A percentile compares a stretch with the other conserved stretches of the same genome.
phyloP scores from a whole-genome alignment of 1,139 yeast genomes.

The Suhomyces panamericanus region DNA sequence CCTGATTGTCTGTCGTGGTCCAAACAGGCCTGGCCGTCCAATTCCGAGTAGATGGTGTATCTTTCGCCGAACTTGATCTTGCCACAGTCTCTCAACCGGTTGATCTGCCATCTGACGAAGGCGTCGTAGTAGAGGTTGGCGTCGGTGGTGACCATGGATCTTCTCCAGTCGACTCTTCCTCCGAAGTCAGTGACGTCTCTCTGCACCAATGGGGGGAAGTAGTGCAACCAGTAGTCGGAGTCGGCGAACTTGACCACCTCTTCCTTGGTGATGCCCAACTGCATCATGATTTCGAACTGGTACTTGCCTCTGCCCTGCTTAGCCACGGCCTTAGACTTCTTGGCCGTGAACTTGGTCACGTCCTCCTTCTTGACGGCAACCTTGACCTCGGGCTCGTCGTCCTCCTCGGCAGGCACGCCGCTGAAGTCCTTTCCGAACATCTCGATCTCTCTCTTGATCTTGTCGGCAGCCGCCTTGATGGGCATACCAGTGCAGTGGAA shows the following conservation, averaged over 20 bases:
- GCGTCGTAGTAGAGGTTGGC: slow-evolving; percentile 94
- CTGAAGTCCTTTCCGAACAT: slow-evolving; percentile 82
- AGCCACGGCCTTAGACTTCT: slow-evolving; percentile 89
- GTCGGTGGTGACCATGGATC: slow-evolving; percentile 94
- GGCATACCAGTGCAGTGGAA: slow-evolving; percentile 99
- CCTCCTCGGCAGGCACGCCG: slow-evolving; percentile 62
- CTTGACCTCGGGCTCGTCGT: slow-evolving; percentile 44
- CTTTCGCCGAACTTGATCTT: slow-evolving; percentile 98
- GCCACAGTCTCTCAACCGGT: slow-evolving; percentile 78
- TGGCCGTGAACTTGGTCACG: slow-evolving; percentile 86
- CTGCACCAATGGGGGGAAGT: slow-evolving; percentile 89
- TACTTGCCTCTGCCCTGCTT: slow-evolving; percentile 92
- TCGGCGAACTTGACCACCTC: slow-evolving; percentile 89
- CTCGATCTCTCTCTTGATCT: slow-evolving; percentile 89
- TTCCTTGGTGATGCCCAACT: slow-evolving; percentile 79
- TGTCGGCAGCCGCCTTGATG: slow-evolving; percentile 94
- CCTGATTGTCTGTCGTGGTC: slow-evolving; percentile 98
- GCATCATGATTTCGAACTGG: slow-evolving; percentile 95
- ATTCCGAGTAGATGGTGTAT: slow-evolving; percentile 94
- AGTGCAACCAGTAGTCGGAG: slow-evolving; percentile 81
- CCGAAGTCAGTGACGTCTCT: slow-evolving; percentile 81
- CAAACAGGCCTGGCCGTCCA: slow-evolving; percentile 99
- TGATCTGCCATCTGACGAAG: slow-evolving; percentile 96
- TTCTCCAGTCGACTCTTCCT: slow-evolving; percentile 97
- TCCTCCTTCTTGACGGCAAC: slow-evolving; percentile 59